Base-by-base conservation (phyloP, 805 yeast genomes). In the Candida morakotiae region DNA sequence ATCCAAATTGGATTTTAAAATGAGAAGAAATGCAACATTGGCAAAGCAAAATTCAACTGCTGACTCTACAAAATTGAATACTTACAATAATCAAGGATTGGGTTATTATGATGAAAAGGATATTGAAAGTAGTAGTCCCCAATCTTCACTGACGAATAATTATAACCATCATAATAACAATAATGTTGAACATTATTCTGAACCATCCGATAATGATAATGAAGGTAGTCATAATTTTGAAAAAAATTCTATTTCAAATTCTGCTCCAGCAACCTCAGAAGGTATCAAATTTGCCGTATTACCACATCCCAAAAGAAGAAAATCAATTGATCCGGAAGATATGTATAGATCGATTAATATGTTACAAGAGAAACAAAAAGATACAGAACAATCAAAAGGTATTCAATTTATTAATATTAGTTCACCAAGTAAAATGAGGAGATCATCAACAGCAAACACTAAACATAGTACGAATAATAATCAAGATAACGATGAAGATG, bases 331-430 rank as follows among this genome's bases (percentile, higher is more conserved):
- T 23, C 95, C 96, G 1, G 76, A 83, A 34, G 96, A 89, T 52
- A 81, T 88, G 79, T 82, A 71, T 55, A 71, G 82, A 65, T 87
- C 96, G 3, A 83, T 88, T 47, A 80, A 87, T 28, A 79, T 88
- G 81, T 64, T 89, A 63, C 83, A 83, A 47, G 70, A 73, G 37
- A 66, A 70, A 28, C 71, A 70, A 19, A 17, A 54, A 56, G 27
- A 49, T 52, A 19, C 31, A 21, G n/a, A 29, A 23, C 20, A 15
- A n/a, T n/a, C 16, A 3, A 25, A 30, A 28, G 24, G 26, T 31
- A 47, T 42, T 16, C 40, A 35, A 5, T 34, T 30, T 17, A 21
- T 35, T 3, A 33, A 30, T 26, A 22, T 33, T n/a, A 26, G 17
- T 14, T 27, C 34, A n/a, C 39, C 34, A 4, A 14, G 18, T 20